Conservation (phyloP, 805 yeast genomes). For the Kluyveromyces starmeri region DNA sequence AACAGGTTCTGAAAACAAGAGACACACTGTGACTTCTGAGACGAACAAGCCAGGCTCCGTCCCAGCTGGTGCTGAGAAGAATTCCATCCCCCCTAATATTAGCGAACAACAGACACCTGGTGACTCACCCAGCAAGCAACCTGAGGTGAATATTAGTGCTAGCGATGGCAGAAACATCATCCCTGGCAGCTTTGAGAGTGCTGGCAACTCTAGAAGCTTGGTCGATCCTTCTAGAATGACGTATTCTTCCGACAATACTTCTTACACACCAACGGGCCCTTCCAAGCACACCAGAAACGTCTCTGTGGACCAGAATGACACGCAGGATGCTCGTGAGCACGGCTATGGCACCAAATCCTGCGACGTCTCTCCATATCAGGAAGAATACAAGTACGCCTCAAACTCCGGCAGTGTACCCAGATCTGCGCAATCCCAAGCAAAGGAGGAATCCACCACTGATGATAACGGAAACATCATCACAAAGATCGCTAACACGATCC, state of each 20-base stretch:
- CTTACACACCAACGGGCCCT: conserved; percentile 1
- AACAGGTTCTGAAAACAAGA: neutral
- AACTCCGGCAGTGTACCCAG: conserved; percentile 1
- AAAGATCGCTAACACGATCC: conserved; percentile 2
- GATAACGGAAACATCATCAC: neutral
- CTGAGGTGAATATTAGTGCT: too few species aligned
- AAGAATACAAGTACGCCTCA: neutral
- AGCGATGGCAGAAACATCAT: too few species aligned
- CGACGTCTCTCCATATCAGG: too few species aligned
- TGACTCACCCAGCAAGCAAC: too few species aligned
- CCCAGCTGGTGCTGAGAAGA: neutral
- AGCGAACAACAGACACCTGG: too few species aligned
- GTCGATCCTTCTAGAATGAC: conserved; percentile 2
- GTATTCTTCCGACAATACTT: neutral
- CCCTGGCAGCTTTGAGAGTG: neutral
- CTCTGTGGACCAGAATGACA: neutral
- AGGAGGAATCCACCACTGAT: neutral
- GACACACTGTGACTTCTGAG: neutral
- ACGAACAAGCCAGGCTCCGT: neutral
- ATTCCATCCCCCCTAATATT: neutral
- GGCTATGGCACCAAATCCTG: too few species aligned
- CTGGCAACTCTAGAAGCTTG: conserved; percentile 1
- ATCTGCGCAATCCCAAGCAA: neutral
- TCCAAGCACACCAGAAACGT: neutral
- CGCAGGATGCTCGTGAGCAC: neutral